Percentiles rank a stretch among this genome's conserved stretches.
Conservation (phyloP, 2,329 filamentous ascomycete genomes). For the Phoma sp. region DNA sequence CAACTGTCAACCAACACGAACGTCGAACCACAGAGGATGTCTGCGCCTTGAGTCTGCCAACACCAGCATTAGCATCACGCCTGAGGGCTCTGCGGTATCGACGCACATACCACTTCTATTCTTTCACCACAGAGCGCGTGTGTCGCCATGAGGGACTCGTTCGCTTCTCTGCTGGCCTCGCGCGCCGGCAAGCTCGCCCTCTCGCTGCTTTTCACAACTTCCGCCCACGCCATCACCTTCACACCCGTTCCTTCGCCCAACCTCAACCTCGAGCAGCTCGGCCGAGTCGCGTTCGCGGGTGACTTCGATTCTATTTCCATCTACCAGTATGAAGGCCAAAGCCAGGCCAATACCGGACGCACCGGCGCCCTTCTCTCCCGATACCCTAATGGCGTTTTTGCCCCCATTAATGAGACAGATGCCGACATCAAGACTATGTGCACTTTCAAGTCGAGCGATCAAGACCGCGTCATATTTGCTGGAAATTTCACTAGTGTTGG, state of each 20-base stretch:
- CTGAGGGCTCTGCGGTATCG: constrained; percentile 18
- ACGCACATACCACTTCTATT: constrained; percentile 23
- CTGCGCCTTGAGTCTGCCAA: constrained; percentile 15
- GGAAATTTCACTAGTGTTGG: constrained; percentile 96
- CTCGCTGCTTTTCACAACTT: constrained; percentile 41
- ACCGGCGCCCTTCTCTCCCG: constrained; percentile 83
- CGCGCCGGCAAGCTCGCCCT: constrained; percentile 46
- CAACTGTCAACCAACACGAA: constrained; percentile 10
- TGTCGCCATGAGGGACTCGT: constrained; percentile 46
- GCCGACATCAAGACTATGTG: constrained; percentile 90
- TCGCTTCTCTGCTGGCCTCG: constrained; percentile 47
- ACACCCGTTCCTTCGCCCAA: constrained; percentile 69
- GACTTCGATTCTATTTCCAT: constrained; percentile 92
- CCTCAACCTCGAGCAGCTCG: constrained; percentile 78
- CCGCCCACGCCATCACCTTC: constrained; percentile 56
- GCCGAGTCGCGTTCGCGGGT: constrained; percentile 82
- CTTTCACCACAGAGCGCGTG: constrained; percentile 26
- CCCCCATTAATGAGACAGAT: constrained; percentile 76
- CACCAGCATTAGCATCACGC: constrained; percentile 11
- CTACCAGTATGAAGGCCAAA: constrained; percentile 84
- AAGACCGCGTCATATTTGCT: constrained; percentile 79
- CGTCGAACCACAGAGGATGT: constrained; percentile 16
- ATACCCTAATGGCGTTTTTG: constrained; percentile 84
- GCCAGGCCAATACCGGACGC: constrained; percentile 66
- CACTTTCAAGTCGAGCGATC: constrained; percentile 72